phyloP scores from a whole-genome alignment of 768 basidiomycete species.

The Ramaria sp. region DNA sequence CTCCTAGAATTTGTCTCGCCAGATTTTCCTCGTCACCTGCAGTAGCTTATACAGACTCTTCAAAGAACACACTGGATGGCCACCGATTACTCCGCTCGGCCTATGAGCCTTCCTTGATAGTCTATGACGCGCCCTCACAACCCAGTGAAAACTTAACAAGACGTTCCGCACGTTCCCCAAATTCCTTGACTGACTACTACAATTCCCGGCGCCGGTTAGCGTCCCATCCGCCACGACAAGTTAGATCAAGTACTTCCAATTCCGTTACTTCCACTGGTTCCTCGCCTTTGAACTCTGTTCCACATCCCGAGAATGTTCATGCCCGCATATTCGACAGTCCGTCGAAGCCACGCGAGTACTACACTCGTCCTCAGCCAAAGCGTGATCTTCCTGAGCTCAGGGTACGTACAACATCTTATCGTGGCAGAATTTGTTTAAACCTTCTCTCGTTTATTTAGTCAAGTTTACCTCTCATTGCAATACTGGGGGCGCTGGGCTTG shows the following conservation, averaged over 20 bases:
- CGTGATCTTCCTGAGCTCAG: slow-evolving; percentile 33
- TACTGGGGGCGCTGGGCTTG: slow-evolving; percentile 39
- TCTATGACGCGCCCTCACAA: slow-evolving; percentile 6
- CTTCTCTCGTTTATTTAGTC: slow-evolving; percentile 12
- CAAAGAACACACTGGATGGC: slow-evolving; percentile 1
- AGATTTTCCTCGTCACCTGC: not conserved
- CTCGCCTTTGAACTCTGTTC: not conserved
- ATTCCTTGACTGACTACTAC: slow-evolving; percentile 5
- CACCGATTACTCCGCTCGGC: not conserved
- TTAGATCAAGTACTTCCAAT: not conserved
- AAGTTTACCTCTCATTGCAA: slow-evolving; percentile 51
- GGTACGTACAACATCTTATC: slow-evolving; percentile 16
- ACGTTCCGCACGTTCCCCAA: slow-evolving; percentile 6
- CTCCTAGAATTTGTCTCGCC: not conserved
- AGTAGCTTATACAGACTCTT: not conserved
- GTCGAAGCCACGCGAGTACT: slow-evolving; percentile 35
- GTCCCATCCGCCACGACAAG: not conserved
- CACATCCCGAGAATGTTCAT: not conserved
- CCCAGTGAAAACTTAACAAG: slow-evolving; percentile 5
- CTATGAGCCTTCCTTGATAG: not conserved
- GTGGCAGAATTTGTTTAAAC: not conserved
- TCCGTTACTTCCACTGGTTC: not conserved
- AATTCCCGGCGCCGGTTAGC: not conserved
- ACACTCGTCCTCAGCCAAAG: slow-evolving; percentile 26
- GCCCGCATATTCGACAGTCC: slow-evolving; percentile 33